Base-by-base conservation (phyloP, 129 eudicot species). In the Lonicera japonica region DNA sequence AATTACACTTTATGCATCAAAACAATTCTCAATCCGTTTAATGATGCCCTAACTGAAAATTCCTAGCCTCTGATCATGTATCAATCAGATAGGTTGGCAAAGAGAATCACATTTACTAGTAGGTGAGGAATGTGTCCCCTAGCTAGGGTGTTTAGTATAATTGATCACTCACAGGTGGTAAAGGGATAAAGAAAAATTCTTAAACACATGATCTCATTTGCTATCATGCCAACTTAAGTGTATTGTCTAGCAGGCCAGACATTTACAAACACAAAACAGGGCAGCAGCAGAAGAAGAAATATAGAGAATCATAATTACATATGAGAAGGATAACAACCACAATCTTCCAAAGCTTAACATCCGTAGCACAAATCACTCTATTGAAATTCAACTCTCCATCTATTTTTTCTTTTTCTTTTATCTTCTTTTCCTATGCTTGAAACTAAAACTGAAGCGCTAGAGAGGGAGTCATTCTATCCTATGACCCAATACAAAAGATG, bases 271-370 rank as follows among this genome's bases (percentile, higher is more conserved):
- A 52, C 25, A 58, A 22, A 6, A 38, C 25, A n/a, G 38, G 64
- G 57, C 34, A 38, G 11, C 12, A 61, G 57, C 34, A 38, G 11
- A 18, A 61, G 61, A 61, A 38, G 73, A 41, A 61, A 59, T 36
- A 45, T 57, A 18, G 12, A 34, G 61, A 57, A 61, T 25, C 48
- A 65, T 78, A 78, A 73, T 78, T 78, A 78, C 83, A 78, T 61
- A 65, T 45, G 53, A 61, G 22, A 58, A 62, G 67, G 57, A 29
- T 29, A 29, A 18, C 61, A 55, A 43, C 16, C 50, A n/a, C 45
- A 6, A 24, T 54, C 14, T 54, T 54, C 10, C 14, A 29, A 22
- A 20, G 23, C 29, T 21, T 20, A 54, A 54, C 59, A 22, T 13
- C 36, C 4, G 55, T 50, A 14, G 16, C 55, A 14, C 14, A 57